Conservation (phyloP, 2,329 filamentous ascomycete genomes). For the Arthroderma sp. region DNA sequence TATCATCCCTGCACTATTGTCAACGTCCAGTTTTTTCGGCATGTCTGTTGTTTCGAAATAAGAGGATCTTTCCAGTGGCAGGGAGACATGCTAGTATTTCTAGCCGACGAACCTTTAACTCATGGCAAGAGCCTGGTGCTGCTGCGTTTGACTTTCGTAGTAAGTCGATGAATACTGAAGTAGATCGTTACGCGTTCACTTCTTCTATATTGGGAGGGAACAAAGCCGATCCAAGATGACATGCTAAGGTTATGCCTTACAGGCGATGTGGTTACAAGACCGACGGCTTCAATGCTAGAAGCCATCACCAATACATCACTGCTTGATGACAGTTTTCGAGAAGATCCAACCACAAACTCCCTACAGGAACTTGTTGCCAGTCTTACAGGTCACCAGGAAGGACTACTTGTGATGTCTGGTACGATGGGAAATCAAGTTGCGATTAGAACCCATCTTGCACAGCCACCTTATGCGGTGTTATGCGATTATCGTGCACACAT, state of each 20-base stretch:
- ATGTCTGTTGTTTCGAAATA: no score
- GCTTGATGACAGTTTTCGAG: slow-evolving; percentile 72
- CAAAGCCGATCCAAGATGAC: no score
- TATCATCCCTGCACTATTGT: no score
- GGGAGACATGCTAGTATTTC: no score
- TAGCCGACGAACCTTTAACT: not conserved
- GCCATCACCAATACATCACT: slow-evolving; percentile 64
- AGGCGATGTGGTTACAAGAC: slow-evolving; percentile 61
- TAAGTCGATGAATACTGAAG: not conserved
- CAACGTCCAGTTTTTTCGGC: no score
- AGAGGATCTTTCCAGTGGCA: no score
- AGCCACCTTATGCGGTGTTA: slow-evolving; percentile 48
- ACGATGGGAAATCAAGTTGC: slow-evolving; percentile 29
- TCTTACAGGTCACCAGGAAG: slow-evolving; percentile 21
- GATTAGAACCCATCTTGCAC: slow-evolving; percentile 18
- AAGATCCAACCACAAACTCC: slow-evolving; percentile 63
- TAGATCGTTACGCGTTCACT: not conserved
- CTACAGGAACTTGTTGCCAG: slow-evolving; percentile 51
- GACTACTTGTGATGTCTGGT: slow-evolving; percentile 22
- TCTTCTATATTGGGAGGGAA: not conserved
- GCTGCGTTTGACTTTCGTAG: slow-evolving; percentile 10
- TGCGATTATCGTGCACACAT: slow-evolving; percentile 73
- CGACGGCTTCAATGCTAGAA: slow-evolving; percentile 65
- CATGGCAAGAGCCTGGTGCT: slow-evolving; percentile 4
- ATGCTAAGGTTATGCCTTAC: not conserved